Conservation (phyloP, 345 rosid genomes). For the Brassica juncea region DNA sequence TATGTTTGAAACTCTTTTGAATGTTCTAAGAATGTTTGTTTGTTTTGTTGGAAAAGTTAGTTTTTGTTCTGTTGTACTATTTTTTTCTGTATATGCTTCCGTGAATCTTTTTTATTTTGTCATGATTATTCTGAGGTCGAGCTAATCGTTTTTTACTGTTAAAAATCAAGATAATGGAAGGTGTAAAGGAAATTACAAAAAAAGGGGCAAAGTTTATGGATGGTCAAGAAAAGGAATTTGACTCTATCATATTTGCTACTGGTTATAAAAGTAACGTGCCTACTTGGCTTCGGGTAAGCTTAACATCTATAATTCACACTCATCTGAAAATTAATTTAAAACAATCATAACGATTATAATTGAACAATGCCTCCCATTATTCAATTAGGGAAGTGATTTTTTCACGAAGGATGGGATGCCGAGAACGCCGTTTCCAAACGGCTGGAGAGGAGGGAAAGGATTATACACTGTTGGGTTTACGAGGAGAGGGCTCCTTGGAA, state of each 20-base stretch:
- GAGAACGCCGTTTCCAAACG: conserved; percentile 66
- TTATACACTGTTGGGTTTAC: conserved; percentile 88
- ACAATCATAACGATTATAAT: background rate
- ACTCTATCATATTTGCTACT: conserved; percentile 82
- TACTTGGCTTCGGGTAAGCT: conserved; percentile 80
- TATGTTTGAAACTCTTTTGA: background rate
- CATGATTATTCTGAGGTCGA: conserved; percentile 20
- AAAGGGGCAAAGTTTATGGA: conserved; percentile 73
- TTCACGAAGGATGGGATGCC: conserved; percentile 90
- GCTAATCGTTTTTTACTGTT: background rate
- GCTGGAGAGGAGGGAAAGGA: conserved; percentile 82
- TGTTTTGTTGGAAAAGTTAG: conserved; percentile 1
- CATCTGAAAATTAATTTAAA: background rate
- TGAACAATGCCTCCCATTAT: background rate
- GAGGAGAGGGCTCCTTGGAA: conserved; percentile 76
- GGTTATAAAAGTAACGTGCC: conserved; percentile 94
- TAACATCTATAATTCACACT: conserved; percentile 12
- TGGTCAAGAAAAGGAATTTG: conserved; percentile 74
- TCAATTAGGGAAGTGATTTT: conserved; percentile 54
- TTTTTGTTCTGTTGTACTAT: conserved; percentile 21
- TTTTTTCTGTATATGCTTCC: background rate
- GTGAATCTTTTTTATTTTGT: background rate
- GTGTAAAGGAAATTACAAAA: conserved; percentile 71
- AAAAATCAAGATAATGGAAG: conserved; percentile 58
- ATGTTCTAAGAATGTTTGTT: background rate